Conservation (phyloP, 1,284 basidiomycete species). For the Pseudozyma hubeiensis region DNA sequence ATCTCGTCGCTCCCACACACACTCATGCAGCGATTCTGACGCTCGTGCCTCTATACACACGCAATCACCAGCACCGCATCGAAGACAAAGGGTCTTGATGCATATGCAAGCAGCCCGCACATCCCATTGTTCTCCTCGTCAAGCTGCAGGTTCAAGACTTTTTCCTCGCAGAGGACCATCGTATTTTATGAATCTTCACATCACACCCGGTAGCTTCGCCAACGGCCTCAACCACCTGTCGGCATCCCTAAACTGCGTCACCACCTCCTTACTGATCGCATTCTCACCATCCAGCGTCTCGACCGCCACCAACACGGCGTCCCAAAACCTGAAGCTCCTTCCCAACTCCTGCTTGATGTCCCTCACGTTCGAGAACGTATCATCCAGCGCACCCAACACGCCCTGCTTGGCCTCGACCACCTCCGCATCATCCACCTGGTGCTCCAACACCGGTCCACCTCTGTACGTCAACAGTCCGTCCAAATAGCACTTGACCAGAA, state of each 20-base stretch:
- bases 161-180: no score
- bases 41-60: no score
- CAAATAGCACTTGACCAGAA: constrained; percentile 87
- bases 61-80: no score
- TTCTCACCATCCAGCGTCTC: constrained; percentile 77
- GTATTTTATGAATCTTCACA: no score
- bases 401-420: constrained; percentile 85
- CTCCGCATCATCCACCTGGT: constrained; percentile 76
- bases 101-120: no score
- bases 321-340: constrained; percentile 97
- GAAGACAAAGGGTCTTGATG: no score
- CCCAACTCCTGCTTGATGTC: constrained; percentile 86
- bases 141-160: no score
- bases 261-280: constrained; percentile 81
- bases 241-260: constrained; percentile 92
- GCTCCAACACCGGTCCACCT: constrained; percentile 73
- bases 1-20: no score
- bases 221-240: constrained; percentile 85
- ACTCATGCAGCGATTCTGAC: no score
- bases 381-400: constrained; percentile 90
- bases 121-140: no score
- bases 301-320: constrained; percentile 88
- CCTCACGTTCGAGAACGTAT: constrained; percentile 91
- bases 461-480: constrained; percentile 84
- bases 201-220: constrained; percentile 29